Percentiles rank a stretch among this genome's conserved stretches.
Evolutionary conservation across 192 early-diverging fungal genomes (phyloP).

Genomic region (Umbelopsis vinacea): DNA sequence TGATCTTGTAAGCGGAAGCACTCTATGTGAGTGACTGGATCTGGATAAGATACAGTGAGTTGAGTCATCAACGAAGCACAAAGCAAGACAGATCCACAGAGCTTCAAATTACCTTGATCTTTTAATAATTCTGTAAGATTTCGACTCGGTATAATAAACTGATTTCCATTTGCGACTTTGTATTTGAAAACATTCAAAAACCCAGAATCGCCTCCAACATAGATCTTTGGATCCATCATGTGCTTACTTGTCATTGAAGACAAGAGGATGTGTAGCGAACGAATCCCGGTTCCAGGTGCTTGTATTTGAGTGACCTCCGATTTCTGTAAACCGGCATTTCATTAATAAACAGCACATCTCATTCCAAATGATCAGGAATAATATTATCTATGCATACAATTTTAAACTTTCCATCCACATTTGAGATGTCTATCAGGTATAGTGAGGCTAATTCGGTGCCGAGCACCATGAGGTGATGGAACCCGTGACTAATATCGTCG

Average conservation of each 20-base stretch:
- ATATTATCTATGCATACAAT: neutral
- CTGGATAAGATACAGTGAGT: neutral
- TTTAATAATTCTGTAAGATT: neutral
- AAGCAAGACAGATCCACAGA: too few relatives aligned
- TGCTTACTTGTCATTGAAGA: conserved; percentile 1
- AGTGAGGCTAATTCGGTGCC: neutral
- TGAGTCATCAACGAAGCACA: too few relatives aligned
- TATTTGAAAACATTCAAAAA: conserved; percentile 4
- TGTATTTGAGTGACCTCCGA: conserved; percentile 1
- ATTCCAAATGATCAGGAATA: neutral
- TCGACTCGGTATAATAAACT: conserved; percentile 3
- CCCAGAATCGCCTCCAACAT: conserved; percentile 1
- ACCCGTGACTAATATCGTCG: neutral
- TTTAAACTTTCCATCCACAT: neutral
- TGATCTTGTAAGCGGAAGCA: conserved; percentile 15
- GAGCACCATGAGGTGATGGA: neutral
- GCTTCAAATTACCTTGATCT: neutral
- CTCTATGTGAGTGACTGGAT: conserved; percentile 9
- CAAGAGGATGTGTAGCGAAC: neutral
- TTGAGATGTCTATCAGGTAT: conserved; percentile 1
- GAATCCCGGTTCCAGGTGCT: neutral
- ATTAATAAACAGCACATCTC: neutral
- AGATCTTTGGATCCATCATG: conserved; percentile 10
- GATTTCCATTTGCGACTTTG: neutral
- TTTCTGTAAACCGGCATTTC: neutral